Evolutionary conservation across 345 rosid species (phyloP), one percentile per base, ranked within the genome.

Genomic region (Populus euphratica): DNA sequence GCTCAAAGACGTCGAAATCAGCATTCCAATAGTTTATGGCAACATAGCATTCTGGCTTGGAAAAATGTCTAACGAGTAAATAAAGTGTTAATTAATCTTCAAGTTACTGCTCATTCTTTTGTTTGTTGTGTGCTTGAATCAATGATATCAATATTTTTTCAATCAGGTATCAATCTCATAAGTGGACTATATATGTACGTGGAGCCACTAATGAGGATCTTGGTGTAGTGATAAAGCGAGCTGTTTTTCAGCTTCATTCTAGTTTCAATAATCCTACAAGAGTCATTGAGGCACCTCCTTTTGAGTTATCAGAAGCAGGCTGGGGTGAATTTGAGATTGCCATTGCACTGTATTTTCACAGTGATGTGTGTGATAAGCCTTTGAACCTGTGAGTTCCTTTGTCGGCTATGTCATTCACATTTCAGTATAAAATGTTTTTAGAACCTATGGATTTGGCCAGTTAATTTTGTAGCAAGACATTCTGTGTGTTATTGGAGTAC

Each of bases 51-150:
- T 88, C 70, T 92, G 97, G 94, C 94, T 92, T 70, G 94, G 94
- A 39, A 90, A 92, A 84, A 90, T 88, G 86, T 94, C 97, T 65
- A 90, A 89, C 70, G 97, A 92, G 94, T 92, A 85, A 85, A 91
- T 86, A 41, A 69, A 36, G 17, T 80, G 67, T 68, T 75, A 16
- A 70, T 23, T 47, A 56, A 77, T 38, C 14, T 54, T 68, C 27
- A 43, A 36, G 6, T 56, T 17, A n/a, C 29, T 47, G 33, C 12
- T 31, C 21, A 14, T 62, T 41, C 20, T 36, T 66, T 70, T 27
- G 38, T 39, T 25, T 33, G 8, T 25, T 33, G 31, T 18, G 20
- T 67, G 9, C 31, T 54, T n/a, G 12, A 44, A 73, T 72, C 18
- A 33, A 49, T 72, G 49, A 25, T 59, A 65, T 43, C 50, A 65